A percentile compares a stretch with the other conserved stretches of the same genome.
Evolutionary conservation across 768 basidiomycete genomes (phyloP).

Genomic region (Pleurotus citrinopileatus): DNA sequence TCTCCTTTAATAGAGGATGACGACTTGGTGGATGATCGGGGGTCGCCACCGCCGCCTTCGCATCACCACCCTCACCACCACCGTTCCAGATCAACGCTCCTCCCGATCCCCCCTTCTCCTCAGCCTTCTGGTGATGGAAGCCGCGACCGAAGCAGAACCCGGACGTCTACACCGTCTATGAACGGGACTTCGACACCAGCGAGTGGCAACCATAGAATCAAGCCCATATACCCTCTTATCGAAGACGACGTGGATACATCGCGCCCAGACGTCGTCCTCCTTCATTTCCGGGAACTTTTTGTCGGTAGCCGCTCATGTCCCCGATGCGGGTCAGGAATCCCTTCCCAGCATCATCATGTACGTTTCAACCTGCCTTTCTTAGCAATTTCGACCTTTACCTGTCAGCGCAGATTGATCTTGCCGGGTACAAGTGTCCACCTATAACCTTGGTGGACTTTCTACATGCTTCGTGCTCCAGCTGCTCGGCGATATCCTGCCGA

Average conservation of each 20-base stretch:
- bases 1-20: neutral
- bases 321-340: neutral
- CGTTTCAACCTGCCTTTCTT: neutral
- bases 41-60: neutral
- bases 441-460: constrained; percentile 13
- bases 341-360: constrained; percentile 1
- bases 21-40: constrained; percentile 1
- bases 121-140: constrained; percentile 1
- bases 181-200: constrained; percentile 2
- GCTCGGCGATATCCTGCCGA: constrained; percentile 28
- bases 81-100: neutral
- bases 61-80: neutral
- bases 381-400: neutral
- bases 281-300: constrained; percentile 4
- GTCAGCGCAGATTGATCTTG: constrained; percentile 6
- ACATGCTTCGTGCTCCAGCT: constrained; percentile 26
- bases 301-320: constrained; percentile 4
- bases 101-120: constrained; percentile 5
- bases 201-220: constrained; percentile 2
- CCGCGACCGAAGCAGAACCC: constrained; percentile 3
- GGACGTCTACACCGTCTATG: constrained; percentile 5
- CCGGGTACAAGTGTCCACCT: neutral
- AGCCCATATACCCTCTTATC: neutral
- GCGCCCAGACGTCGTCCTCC: constrained; percentile 5
- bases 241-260: constrained; percentile 6